Base-by-base conservation (phyloP, 768 basidiomycete genomes). In the Brasilioporus rufonigricans region DNA sequence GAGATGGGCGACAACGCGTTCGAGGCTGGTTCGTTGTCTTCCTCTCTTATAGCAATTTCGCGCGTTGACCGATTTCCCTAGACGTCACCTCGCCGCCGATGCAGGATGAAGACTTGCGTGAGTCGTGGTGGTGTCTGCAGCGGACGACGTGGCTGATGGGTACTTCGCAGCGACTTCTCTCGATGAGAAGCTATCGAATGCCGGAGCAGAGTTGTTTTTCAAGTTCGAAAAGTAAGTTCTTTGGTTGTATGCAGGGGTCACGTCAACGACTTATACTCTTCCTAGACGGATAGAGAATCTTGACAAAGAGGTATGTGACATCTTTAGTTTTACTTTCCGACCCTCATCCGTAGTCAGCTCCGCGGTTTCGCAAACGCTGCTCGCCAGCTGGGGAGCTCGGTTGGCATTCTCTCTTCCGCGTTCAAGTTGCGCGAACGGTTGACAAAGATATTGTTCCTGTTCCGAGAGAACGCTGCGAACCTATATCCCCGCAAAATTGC, bases 381-480 rank as follows among this genome's bases (percentile, higher is more conserved):
- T 19, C 78, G 81, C 18, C 81, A 81, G 50, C 66, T 82, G 1
- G 80, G 82, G 4, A 80, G 79, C 51, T 82, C 80, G 0, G 79
- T 83, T 33, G 81, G 81, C 8, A 79, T 82, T 36, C 69, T 82
- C 13, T 82, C 80, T 10, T 83, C 82, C 11, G 77, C 80, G 1
- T 80, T 76, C 62, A 74, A 76, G 53, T 67, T 82, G 23, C 76
- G 81, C 5, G 74, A 81, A 49, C 78, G 81, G 11, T 71, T 83
- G 27, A 73, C 77, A 5, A 79, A 79, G 53, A 74, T 82, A 11
- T 62, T 79, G 27, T 78, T 74, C 55, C 68, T 82, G 26, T 81
- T 83, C 61, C 76, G 78, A 39, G 78, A 80, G 58, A 82, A 82
- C 52, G 80, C 81, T n/a, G 79, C 82, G 23, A 77, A 76, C 38